Base-by-base conservation (phyloP, 2,329 filamentous ascomycete species). In the Fusarium dimerum region DNA sequence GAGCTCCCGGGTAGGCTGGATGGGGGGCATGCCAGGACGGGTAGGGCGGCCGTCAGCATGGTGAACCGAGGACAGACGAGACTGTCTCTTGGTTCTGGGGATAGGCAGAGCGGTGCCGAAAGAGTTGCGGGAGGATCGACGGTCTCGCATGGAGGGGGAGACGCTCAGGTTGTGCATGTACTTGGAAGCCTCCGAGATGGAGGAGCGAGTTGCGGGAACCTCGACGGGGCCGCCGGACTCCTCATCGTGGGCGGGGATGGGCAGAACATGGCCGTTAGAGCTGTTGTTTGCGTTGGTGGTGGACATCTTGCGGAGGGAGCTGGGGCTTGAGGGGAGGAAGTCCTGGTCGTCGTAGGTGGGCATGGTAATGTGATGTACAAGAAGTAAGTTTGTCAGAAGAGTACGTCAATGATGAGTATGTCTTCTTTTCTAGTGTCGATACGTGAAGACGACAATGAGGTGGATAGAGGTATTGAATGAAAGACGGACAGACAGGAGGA, bases 111-210 rank as follows among this genome's bases (percentile, higher is more conserved):
- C 81, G 45, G 85, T 79, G 56, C 88, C 88, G 67, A 90, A 90
- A 16, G 87, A 90, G 80, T 90, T 91, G 57, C 88, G 83, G 17
- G 88, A 90, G 43, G 81, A 79, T 60, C 87, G 76, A 56, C 87
- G 78, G 60, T 88, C 84, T 70, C 78, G 84, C 76, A 83, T 83
- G 8, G 86, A 90, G 15, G 86, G 87, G 13, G 81, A 76, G 43
- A 86, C 73, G 64, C 84, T 88, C 65, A 91, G 76, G 65, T 82
- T 85, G 78, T 90, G 87, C 87, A 90, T 90, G 72, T 86, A 87
- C 60, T 81, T 78, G 42, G 81, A 73, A 26, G 83, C 83, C 73
- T 91, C 85, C 32, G 87, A 85, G 57, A 89, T 82, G 48, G 85
- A 81, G 48, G 84, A 88, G 60, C 85, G 76, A 50, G 85, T 82